Conservation (phyloP, 306 rosid genomes). For the Fragaria vesca region DNA sequence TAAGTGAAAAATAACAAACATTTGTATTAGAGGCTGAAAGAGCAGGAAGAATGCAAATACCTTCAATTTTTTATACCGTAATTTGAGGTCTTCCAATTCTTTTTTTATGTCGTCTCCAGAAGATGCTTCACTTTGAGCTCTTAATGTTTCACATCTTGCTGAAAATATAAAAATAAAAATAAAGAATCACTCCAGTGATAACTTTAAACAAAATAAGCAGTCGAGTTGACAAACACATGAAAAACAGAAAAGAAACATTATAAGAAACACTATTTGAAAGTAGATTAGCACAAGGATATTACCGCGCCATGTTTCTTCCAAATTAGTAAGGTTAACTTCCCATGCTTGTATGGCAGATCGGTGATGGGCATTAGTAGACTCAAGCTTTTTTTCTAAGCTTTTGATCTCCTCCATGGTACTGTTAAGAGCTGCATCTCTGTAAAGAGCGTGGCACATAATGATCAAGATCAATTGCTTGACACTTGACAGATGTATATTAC, state of each 20-base stretch:
- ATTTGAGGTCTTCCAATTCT: constrained; percentile 84
- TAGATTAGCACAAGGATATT: constrained; percentile 32
- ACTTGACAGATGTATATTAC: constrained; percentile 19
- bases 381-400: constrained; percentile 70
- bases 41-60: constrained; percentile 34
- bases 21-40: constrained; percentile 19
- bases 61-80: constrained; percentile 67
- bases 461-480: constrained; percentile 21
- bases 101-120: constrained; percentile 55
- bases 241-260: not conserved
- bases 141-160: constrained; percentile 82
- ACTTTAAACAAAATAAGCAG: constrained; percentile 7
- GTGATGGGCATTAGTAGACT: constrained; percentile 58
- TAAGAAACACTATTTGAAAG: constrained; percentile 16
- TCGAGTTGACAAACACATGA: constrained; percentile 5
- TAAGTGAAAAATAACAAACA: constrained; percentile 28
- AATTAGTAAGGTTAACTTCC: constrained; percentile 78
- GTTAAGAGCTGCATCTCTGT: constrained; percentile 69
- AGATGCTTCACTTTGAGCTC: constrained; percentile 76
- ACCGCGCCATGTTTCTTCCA: constrained; percentile 97
- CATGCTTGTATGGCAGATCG: constrained; percentile 81
- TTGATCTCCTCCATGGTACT: constrained; percentile 61
- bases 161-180: constrained; percentile 30
- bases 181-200: constrained; percentile 14
- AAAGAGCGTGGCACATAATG: constrained; percentile 34